Evolutionary conservation across 306 rosid genomes (phyloP), one percentile per base, ranked within the genome.

Genomic region (Glycine soja): DNA sequence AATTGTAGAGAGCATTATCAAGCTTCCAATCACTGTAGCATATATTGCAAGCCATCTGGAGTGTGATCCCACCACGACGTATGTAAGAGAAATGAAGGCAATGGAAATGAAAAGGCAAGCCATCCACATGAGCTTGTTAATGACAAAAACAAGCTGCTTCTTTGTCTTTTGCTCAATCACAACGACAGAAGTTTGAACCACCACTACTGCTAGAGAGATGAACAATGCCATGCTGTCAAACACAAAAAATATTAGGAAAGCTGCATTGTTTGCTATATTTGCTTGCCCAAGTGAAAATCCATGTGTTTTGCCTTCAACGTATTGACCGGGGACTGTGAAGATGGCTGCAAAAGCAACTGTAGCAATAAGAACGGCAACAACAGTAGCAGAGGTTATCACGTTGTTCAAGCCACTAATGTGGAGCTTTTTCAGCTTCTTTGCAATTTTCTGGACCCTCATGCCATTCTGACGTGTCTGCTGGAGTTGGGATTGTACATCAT

Each of bases 311-410:
- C 51, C n/a, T 91, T 95, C 90, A 0, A 89, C 97, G 72, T 87
- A 91, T 77, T 91, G 97, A 70, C 99, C 99, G 4, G 99, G 99
- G 59, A 90, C 87, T 4, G 93, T 91, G 85, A 95, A 95, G 78
- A 95, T 95, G 86, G 97, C 99, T n/a, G 99, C 99, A 82, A 95
- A 95, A 77, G 99, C 99, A 80, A 95, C 97, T 1, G 99, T 95
- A 69, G 99, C 99, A 76, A 95, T 95, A 77, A 95, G 97, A 82
- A 95, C 95, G 0, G 99, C 99, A 70, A 95, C 99, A 79, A 95
- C 43, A 69, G 99, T 95, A 32, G 97, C 92, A 7, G 91, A 87
- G 90, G 65, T 93, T 76, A 95, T 95, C 7, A 97, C 99, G 81
- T 95, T 95, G 88, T 95, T 95, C 83, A 95, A 93, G 80, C 99